A percentile compares a stretch with the other conserved stretches of the same genome.
Conservation (phyloP, 2,329 filamentous ascomycete species). For the Pseudonectria foliicola region DNA sequence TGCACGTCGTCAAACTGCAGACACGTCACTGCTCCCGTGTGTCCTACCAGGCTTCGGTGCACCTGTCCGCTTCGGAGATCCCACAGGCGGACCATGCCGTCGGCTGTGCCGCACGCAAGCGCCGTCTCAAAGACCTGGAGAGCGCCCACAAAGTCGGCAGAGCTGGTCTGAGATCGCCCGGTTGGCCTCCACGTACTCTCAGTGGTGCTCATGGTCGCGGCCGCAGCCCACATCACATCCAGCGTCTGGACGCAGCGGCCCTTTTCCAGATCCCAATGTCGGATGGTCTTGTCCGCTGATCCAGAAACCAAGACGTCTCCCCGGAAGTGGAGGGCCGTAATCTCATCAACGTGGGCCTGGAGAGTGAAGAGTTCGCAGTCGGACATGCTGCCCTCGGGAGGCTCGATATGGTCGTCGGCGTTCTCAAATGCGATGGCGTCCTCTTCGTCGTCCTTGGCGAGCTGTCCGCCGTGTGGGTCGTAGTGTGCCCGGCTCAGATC, state of each 20-base stretch:
- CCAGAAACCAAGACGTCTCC: conserved; percentile 89
- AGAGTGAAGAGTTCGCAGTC: conserved; percentile 87
- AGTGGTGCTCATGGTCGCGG: conserved; percentile 57
- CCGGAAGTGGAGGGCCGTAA: conserved; percentile 87
- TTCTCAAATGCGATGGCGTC: conserved; percentile 69
- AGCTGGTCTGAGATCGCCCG: conserved; percentile 51
- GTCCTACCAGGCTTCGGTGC: conserved; percentile 90
- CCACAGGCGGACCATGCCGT: conserved; percentile 96
- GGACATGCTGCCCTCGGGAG: conserved; percentile 71
- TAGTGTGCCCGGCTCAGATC: conserved; percentile 86
- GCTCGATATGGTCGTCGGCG: conserved; percentile 61
- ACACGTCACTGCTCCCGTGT: conserved; percentile 89
- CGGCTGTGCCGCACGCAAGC: conserved; percentile 89
- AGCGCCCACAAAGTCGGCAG: conserved; percentile 88
- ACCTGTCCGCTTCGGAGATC: conserved; percentile 94
- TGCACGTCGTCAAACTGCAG: conserved; percentile 96
- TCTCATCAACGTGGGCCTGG: conserved; percentile 84
- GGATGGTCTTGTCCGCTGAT: conserved; percentile 91
- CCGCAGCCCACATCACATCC: conserved; percentile 96
- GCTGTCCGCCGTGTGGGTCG: conserved; percentile 58
- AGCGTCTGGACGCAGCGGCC: conserved; percentile 96
- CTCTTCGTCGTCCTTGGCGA: conserved; percentile 55
- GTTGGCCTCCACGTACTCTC: conserved; percentile 67
- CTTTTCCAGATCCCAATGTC: conserved; percentile 96
- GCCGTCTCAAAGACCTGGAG: conserved; percentile 95